Conservation (phyloP, 148 eudicot species). For the Camellia lanceoleosa region DNA sequence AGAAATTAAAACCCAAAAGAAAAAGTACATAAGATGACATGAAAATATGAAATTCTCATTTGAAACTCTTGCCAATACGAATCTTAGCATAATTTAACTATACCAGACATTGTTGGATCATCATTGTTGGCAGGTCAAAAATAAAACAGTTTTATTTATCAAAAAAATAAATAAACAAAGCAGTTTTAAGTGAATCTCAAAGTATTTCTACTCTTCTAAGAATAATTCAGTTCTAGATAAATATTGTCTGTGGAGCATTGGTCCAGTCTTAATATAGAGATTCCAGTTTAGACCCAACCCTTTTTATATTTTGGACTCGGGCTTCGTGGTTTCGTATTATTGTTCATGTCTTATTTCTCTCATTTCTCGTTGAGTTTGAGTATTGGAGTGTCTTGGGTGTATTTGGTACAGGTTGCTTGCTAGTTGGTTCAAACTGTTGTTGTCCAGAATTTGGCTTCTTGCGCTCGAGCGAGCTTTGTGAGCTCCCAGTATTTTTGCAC, state of each 20-base stretch:
- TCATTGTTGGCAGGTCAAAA: not conserved
- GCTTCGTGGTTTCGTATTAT: too few relatives aligned
- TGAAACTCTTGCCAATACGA: not conserved
- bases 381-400: too few relatives aligned
- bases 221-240: not conserved
- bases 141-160: too few relatives aligned
- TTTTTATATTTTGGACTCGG: too few relatives aligned
- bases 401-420: too few relatives aligned
- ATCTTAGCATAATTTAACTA: not conserved
- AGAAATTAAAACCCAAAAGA: not conserved
- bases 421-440: too few relatives aligned
- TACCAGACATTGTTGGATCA: not conserved
- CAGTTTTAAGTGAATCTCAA: not conserved
- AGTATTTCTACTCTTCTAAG: not conserved
- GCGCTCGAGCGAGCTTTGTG: too few relatives aligned
- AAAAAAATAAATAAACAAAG: not conserved
- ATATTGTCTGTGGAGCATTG: not conserved
- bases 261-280: not conserved
- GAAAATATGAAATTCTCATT: not conserved
- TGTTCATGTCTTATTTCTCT: too few relatives aligned
- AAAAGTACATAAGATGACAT: constrained; percentile 2
- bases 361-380: too few relatives aligned
- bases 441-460: too few relatives aligned
- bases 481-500: too few relatives aligned
- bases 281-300: too few relatives aligned